Conservation (phyloP, 2,329 filamentous ascomycete genomes). For the Amesomyces nigricolor region DNA sequence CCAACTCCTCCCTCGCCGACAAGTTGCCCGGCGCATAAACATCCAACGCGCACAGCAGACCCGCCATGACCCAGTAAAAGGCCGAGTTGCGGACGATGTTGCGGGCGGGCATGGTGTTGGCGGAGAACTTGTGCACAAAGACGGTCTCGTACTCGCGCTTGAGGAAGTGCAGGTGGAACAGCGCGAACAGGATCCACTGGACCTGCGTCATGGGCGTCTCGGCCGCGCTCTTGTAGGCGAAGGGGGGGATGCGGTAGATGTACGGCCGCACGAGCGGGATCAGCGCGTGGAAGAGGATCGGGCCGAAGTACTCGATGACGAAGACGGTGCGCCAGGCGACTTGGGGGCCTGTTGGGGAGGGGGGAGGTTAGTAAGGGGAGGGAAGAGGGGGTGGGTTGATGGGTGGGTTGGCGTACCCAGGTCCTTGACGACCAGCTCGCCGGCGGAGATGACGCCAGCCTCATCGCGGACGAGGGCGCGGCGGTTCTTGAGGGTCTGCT, state of each 20-base stretch:
- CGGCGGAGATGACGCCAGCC: slow-evolving; percentile 42
- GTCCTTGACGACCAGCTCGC: slow-evolving; percentile 81
- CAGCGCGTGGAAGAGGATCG: slow-evolving; percentile 77
- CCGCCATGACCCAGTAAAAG: slow-evolving; percentile 88
- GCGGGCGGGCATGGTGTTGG: slow-evolving; percentile 82
- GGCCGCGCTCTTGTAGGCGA: slow-evolving; percentile 40
- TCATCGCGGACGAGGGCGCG: slow-evolving; percentile 48
- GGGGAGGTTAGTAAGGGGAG: background rate
- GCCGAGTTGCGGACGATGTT: slow-evolving; percentile 94
- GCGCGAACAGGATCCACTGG: slow-evolving; percentile 67
- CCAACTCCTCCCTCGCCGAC: slow-evolving; percentile 49
- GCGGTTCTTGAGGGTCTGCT: slow-evolving; percentile 59
- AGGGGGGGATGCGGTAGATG: slow-evolving; percentile 53
- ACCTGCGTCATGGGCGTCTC: slow-evolving; percentile 52
- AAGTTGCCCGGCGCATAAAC: slow-evolving; percentile 72
- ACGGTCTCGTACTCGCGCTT: slow-evolving; percentile 95
- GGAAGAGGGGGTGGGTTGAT: background rate
- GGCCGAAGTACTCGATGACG: slow-evolving; percentile 90
- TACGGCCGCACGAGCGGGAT: slow-evolving; percentile 67
- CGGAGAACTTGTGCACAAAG: slow-evolving; percentile 91
- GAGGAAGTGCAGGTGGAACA: slow-evolving; percentile 78
- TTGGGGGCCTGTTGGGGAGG: slow-evolving; percentile 60
- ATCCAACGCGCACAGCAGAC: slow-evolving; percentile 75
- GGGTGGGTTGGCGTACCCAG: slow-evolving; percentile 58
- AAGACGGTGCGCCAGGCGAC: slow-evolving; percentile 92